Conservation (phyloP, 768 basidiomycete species). For the Macrolepiota fuliginosa region DNA sequence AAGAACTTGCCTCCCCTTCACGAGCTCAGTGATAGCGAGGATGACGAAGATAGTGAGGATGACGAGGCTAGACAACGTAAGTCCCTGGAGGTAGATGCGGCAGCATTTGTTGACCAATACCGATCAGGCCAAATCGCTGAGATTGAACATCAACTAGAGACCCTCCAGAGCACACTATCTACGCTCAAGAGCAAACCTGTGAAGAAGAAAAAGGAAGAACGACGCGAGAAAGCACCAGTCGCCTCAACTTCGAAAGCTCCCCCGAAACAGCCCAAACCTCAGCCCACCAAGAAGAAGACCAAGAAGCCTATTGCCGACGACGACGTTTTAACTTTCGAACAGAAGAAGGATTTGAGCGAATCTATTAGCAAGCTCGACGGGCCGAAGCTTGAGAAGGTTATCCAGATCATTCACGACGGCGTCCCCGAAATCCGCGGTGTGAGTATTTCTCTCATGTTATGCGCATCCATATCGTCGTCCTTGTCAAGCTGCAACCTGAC, state of each 20-base stretch:
- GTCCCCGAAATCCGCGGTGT: constrained; percentile 94
- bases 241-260: constrained; percentile 66
- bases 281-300: constrained; percentile 52
- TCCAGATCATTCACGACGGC: constrained; percentile 92
- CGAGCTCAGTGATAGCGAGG: constrained; percentile 59
- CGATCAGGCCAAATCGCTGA: constrained; percentile 62
- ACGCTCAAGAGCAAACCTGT: constrained; percentile 46
- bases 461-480: constrained; percentile 6
- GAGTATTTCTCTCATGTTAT: constrained; percentile 28
- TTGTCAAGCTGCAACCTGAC: constrained; percentile 14
- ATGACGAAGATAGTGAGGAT: constrained; percentile 54
- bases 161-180: constrained; percentile 68
- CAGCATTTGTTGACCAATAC: constrained; percentile 19
- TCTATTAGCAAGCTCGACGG: constrained; percentile 87
- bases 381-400: constrained; percentile 81
- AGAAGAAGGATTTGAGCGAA: constrained; percentile 98
- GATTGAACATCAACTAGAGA: constrained; percentile 82
- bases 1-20: constrained; percentile 64
- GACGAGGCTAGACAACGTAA: constrained; percentile 69
- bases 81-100: constrained; percentile 25
- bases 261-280: constrained; percentile 44
- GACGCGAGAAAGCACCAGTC: constrained; percentile 47
- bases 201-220: constrained; percentile 72
- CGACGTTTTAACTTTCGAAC: constrained; percentile 87
- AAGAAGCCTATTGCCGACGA: constrained; percentile 74